phyloP scores from a whole-genome alignment of 2,329 filamentous ascomycete genomes.

The Fusarium floridanum region DNA sequence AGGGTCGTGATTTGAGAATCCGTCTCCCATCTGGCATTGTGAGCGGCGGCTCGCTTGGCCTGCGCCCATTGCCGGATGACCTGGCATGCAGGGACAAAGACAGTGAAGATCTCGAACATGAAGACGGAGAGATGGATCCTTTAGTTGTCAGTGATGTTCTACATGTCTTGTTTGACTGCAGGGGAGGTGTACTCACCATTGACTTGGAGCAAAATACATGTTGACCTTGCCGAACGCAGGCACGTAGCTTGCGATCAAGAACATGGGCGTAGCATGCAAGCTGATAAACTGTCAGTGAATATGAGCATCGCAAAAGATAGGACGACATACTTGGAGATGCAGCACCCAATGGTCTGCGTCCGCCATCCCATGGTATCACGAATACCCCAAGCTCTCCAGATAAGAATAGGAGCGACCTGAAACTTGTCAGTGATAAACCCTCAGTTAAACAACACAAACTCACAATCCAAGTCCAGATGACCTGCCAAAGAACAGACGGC shows the following conservation, averaged over 20 bases:
- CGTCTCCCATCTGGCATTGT: constrained; percentile 17
- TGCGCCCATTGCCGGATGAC: constrained; percentile 59
- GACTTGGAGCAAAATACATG: constrained; percentile 66
- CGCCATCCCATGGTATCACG: constrained; percentile 75
- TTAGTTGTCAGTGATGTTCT: not conserved
- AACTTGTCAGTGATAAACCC: not conserved
- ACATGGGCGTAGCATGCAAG: constrained; percentile 74
- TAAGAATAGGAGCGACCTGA: constrained; percentile 63
- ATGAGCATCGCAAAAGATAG: not conserved
- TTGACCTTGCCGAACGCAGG: constrained; percentile 65
- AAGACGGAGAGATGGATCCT: constrained; percentile 64
- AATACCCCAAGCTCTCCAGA: constrained; percentile 72
- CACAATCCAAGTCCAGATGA: constrained; percentile 71
- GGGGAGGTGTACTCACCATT: constrained; percentile 68
- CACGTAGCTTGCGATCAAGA: constrained; percentile 69
- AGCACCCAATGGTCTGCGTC: constrained; percentile 68
- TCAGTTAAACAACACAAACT: not conserved
- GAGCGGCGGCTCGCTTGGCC: constrained; percentile 46
- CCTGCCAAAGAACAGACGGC: constrained; percentile 71
- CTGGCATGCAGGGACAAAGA: constrained; percentile 73
- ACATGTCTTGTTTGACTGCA: constrained; percentile 44
- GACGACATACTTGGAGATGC: constrained; percentile 55
- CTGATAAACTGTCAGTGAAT: constrained; percentile 48
- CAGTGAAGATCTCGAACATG: constrained; percentile 62
- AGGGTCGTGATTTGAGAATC: constrained; percentile 18